Base-by-base conservation (phyloP, 139 green algal genomes). In the Mychonastes homosphaera region DNA sequence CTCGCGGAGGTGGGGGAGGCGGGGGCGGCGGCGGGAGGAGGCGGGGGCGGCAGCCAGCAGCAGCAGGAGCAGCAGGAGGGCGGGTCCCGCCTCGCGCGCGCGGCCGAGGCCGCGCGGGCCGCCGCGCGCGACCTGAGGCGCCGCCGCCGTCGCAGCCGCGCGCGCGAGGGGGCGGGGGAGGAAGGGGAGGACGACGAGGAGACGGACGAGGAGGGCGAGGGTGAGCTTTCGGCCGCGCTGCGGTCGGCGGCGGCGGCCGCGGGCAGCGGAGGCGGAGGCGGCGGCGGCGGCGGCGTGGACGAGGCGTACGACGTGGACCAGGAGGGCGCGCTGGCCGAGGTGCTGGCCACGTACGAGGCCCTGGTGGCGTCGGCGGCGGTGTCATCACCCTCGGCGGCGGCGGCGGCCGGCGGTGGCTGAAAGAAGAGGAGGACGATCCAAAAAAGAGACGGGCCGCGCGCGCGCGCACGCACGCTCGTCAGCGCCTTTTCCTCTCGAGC, bases 271-370 rank as follows among this genome's bases (percentile, higher is more conserved):
- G 71, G n/a, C 69, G 48, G 47, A 26, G 21, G 41, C 15, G 47
- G 60, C 4, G 52, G 71, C 16, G 41, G 58, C 28, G 51, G 62
- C 5, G 68, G 84, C 33, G 72, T 71, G 0, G 45, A 78, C 47
- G 55, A 60, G 7, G 75, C 75, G 18, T 87, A 87, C 59, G 80
- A 87, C 45, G 59, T 87, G 15, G 75, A 87, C 52, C 71, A 87
- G 9, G 30, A 21, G 6, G 61, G 73, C 26, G 80, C 87, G 53
- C n/a, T n/a, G n/a, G 80, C 70, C 4, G 46, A 77, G 15, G 75
- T 72, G 7, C 83, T 87, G 4, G 54, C 70, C 28, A 44, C 67
- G 26, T 82, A 79, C 36, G 24, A 76, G 47, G 64, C 53, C 4
- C 24, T 77, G 19, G 15, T 83, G 24, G 47, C 36, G 36, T 10